Evolutionary conservation across 2,329 filamentous ascomycete genomes (phyloP).

Genomic region (Dactylonectria estremocensis): DNA sequence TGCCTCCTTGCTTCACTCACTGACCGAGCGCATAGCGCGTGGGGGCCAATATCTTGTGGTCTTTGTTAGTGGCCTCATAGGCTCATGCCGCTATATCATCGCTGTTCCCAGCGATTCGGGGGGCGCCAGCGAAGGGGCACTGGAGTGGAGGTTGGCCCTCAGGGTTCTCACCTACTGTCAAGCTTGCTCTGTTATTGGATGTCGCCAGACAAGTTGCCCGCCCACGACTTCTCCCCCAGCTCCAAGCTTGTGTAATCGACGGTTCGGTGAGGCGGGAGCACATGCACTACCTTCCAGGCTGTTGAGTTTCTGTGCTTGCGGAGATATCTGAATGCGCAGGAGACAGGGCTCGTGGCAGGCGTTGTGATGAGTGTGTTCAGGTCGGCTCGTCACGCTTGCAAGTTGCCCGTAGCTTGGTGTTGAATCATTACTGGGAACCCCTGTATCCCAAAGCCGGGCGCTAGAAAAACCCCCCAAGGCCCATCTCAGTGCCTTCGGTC

Average conservation of each 20-base stretch:
- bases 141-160: conserved; percentile 43
- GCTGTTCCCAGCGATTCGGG: conserved; percentile 4
- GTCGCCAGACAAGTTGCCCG: background rate
- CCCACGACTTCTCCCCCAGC: conserved; percentile 32
- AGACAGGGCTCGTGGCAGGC: background rate
- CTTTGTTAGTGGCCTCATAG: conserved; percentile 26
- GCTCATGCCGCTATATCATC: background rate
- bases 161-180: conserved; percentile 46
- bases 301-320: background rate
- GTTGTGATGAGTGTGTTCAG: background rate
- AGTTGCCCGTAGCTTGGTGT: background rate
- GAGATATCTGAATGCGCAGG: background rate
- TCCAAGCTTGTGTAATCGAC: conserved; percentile 5
- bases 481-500: background rate
- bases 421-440: background rate
- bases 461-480: background rate
- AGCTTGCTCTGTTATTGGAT: conserved; percentile 38
- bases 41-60: conserved; percentile 15
- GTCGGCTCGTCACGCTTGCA: background rate
- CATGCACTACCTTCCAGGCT: background rate
- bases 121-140: conserved; percentile 26
- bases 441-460: background rate
- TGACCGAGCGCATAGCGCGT: conserved; percentile 13
- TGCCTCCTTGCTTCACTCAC: no score
- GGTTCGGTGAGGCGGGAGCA: conserved; percentile 18